Base-by-base conservation (phyloP, 1,139 yeast species). In the Pichia sp. region DNA sequence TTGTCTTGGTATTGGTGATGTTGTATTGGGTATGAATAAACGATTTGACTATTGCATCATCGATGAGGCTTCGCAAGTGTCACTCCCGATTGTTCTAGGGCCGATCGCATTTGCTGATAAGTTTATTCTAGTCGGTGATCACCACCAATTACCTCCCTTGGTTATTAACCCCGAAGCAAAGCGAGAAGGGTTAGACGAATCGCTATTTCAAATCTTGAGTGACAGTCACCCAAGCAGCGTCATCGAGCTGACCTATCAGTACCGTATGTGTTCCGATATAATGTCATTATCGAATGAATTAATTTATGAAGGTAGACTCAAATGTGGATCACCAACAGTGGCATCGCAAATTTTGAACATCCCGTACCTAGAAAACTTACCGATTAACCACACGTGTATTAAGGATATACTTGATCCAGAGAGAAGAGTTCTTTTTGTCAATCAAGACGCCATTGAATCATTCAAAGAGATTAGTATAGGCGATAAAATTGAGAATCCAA, bases 31-130 rank as follows among this genome's bases (percentile, higher is more conserved):
- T 42, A 58, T 72, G 53, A 67, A 84, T 42, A 66, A 76, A 33
- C 71, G 68, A 27, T 92, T 92, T 63, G 98, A 92, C 59, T 90
- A 85, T 59, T 94, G 97, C 59, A 90, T 92, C 39, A 76, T 94
- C 40, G 99, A 92, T 61, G 99, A 92, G 60, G 97, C 98, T 0
- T 88, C 97, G 0, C 98, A 92, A 58, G 86, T 90, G 0, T 81
- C 97, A 0, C 70, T 92, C 68, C 98, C 99, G 0, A 73, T 86
- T 4, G 85, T 95, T 55, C 63, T 92, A 31, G 98, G 98, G 0
- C 97, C 98, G 0, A 61, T 92, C 39, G 64, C 90, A 34, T 77
- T 76, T 50, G 82, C 92, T 34, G 81, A 84, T 39, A 84, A 75
- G 61, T 92, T 92, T 58, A 72, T 94, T 2, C 70, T 92, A 48